Evolutionary conservation across 208 protist species (phyloP).

Genomic region (Acanthamoeba healyi): DNA sequence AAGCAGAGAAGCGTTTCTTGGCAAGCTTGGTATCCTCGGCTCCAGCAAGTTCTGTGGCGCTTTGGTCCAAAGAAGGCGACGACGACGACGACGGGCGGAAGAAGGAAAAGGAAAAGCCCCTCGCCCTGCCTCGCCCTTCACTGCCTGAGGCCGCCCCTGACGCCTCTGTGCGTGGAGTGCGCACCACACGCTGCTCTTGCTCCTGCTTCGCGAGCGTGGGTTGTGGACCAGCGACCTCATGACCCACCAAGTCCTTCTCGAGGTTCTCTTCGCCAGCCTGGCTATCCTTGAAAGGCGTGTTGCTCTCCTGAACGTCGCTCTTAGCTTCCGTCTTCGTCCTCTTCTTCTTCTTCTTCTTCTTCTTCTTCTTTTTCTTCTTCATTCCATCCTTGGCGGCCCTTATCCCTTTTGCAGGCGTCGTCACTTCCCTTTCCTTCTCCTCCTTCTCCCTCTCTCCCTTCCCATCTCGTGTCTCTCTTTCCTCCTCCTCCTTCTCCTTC

Average conservation of each 20-base stretch:
- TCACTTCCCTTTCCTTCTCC: background rate
- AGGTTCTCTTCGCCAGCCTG: background rate
- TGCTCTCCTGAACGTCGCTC: too few species aligned
- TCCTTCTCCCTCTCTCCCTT: background rate
- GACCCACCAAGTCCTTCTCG: background rate
- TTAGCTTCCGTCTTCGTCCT: background rate
- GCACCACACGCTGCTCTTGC: background rate
- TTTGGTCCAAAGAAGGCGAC: background rate
- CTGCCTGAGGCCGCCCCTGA: background rate
- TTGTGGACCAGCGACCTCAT: background rate
- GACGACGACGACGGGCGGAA: background rate
- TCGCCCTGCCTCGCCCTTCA: background rate
- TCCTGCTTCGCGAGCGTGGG: too few species aligned
- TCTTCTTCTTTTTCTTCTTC: slow-evolving; percentile 39
- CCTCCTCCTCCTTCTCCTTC: background rate
- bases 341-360: slow-evolving; percentile 24
- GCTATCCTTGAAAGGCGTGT: too few species aligned
- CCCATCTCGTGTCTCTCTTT: background rate
- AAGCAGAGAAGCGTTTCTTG: background rate
- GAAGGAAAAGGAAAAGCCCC: slow-evolving; percentile 6
- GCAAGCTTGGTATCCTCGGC: background rate
- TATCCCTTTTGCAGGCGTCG: background rate
- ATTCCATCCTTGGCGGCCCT: background rate
- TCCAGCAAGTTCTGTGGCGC: background rate
- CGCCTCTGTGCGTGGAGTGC: background rate